phyloP scores from a whole-genome alignment of 345 rosid genomes.

The Ceriops decandra region DNA sequence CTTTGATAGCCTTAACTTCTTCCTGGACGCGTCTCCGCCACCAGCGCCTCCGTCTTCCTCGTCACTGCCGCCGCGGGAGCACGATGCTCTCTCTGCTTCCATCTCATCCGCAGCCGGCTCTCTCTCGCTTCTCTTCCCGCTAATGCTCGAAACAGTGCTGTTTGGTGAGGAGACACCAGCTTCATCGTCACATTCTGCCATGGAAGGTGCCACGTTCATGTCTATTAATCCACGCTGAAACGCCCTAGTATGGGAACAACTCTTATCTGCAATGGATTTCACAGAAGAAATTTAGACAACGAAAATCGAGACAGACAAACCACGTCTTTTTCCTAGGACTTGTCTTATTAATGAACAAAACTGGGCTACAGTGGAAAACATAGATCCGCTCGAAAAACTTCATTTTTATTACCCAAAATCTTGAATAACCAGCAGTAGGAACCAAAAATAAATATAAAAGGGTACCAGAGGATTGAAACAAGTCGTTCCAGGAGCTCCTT shows the following conservation, averaged over 20 bases:
- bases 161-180: slow-evolving; percentile 68
- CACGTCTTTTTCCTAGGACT: too few relatives aligned
- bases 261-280: slow-evolving; percentile 37
- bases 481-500: slow-evolving; percentile 40
- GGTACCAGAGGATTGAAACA: slow-evolving; percentile 54
- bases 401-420: too few relatives aligned
- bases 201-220: slow-evolving; percentile 47
- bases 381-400: too few relatives aligned
- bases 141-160: slow-evolving; percentile 72
- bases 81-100: slow-evolving; percentile 66
- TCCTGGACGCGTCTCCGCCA: slow-evolving; percentile 61
- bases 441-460: not conserved
- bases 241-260: slow-evolving; percentile 40
- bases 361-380: too few relatives aligned
- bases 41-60: slow-evolving; percentile 64
- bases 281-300: not conserved
- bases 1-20: slow-evolving; percentile 53
- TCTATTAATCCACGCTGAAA: slow-evolving; percentile 48
- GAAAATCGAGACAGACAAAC: too few relatives aligned
- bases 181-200: slow-evolving; percentile 52
- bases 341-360: too few relatives aligned
- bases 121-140: slow-evolving; percentile 75
- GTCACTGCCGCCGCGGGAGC: slow-evolving; percentile 60
- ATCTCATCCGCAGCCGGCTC: slow-evolving; percentile 49
- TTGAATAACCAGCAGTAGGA: too few relatives aligned